Evolutionary conservation across 176 grass and related monocot genomes (phyloP).

Genomic region (Musa schizocarpa): DNA sequence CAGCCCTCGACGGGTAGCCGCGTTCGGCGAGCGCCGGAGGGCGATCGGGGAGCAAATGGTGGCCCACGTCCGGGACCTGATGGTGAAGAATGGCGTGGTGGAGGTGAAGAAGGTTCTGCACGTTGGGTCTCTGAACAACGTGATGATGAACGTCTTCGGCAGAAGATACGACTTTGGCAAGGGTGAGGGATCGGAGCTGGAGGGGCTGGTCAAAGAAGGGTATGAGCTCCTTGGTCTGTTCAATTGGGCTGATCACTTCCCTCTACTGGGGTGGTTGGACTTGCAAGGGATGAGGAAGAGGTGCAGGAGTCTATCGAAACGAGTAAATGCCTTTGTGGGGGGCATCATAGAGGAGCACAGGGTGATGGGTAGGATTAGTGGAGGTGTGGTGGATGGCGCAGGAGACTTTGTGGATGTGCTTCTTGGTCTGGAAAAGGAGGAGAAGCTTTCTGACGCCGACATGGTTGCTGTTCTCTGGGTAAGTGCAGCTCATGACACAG

Average conservation of each 20-base stretch:
- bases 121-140: not conserved
- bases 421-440: conserved; percentile 1
- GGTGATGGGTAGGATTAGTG: not conserved
- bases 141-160: not conserved
- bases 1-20: not conserved
- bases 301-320: not conserved
- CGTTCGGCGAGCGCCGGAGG: not conserved
- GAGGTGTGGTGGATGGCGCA: not conserved
- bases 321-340: conserved; percentile 1
- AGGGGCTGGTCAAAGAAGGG: not conserved
- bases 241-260: conserved; percentile 5
- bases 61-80: not conserved
- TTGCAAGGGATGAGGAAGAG: conserved; percentile 2
- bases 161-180: not conserved
- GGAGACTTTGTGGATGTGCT: conserved; percentile 7
- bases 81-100: not conserved
- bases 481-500: not conserved
- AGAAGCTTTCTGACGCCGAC: conserved; percentile 8
- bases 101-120: not conserved
- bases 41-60: not conserved
- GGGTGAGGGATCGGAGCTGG: not conserved
- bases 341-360: conserved; percentile 1
- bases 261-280: not conserved
- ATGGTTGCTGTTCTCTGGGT: conserved; percentile 14
- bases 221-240: not conserved